Evolutionary conservation across 495 filamentous ascomycete genomes (phyloP).

Genomic region (Trichoderma parareesei): DNA sequence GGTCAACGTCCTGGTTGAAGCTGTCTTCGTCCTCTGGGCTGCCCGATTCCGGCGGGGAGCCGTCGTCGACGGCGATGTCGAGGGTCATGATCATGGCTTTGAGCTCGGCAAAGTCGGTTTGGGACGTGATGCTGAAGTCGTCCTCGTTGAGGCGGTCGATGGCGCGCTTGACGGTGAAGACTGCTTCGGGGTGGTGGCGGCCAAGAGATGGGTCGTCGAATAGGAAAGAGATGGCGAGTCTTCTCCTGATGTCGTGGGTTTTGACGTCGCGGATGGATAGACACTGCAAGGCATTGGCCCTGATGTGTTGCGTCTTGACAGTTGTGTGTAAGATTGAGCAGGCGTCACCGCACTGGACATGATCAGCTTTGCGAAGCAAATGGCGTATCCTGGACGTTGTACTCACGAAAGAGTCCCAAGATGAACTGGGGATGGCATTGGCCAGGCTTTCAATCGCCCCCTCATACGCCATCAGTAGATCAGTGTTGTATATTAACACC

Average conservation of each 20-base stretch:
- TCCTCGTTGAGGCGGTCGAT: constrained; percentile 42
- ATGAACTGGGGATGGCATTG: constrained; percentile 14
- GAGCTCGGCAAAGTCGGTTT: constrained; percentile 63
- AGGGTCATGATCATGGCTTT: constrained; percentile 56
- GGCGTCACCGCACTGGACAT: neutral
- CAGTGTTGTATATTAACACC: constrained; percentile 31
- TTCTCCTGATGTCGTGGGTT: constrained; percentile 54
- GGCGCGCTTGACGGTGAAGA: constrained; percentile 45
- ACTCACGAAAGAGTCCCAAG: constrained; percentile 25
- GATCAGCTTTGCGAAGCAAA: neutral
- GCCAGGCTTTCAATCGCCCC: constrained; percentile 22
- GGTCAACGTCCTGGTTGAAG: constrained; percentile 66
- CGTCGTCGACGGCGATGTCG: constrained; percentile 65
- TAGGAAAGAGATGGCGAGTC: constrained; percentile 67
- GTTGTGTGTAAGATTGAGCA: neutral
- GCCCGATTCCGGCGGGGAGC: constrained; percentile 21
- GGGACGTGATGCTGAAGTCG: constrained; percentile 25
- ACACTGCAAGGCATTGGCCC: constrained; percentile 33
- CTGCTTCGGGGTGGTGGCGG: constrained; percentile 30
- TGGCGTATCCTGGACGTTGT: neutral
- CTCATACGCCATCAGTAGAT: constrained; percentile 27
- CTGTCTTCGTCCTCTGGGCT: constrained; percentile 27
- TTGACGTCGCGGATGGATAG: constrained; percentile 47
- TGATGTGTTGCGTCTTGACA: constrained; percentile 12
- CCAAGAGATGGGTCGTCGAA: constrained; percentile 45